Percentiles rank a stretch among this genome's conserved stretches.
Evolutionary conservation across 306 rosid genomes (phyloP).

Genomic region (Pterocarpus santalinus): DNA sequence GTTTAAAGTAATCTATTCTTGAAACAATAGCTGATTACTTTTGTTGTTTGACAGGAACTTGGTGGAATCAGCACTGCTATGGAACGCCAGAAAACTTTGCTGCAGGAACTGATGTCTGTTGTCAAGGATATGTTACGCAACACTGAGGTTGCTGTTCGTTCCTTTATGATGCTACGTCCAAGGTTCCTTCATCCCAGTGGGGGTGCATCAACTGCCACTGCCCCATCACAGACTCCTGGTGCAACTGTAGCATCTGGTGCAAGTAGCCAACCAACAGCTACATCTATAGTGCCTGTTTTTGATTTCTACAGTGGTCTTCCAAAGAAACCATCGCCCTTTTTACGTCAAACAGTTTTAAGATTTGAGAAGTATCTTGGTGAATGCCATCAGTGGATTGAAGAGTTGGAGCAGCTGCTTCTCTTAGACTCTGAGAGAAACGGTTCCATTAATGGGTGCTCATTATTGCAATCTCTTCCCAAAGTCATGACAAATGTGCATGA

Average conservation of each 20-base stretch:
- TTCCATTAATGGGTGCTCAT: slow-evolving; percentile 67
- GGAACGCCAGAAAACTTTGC: slow-evolving; percentile 82
- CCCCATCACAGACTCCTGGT: slow-evolving; percentile 76
- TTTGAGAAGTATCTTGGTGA: slow-evolving; percentile 87
- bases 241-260: slow-evolving; percentile 55
- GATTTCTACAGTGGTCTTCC: slow-evolving; percentile 96
- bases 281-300: slow-evolving; percentile 83
- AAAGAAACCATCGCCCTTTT: slow-evolving; percentile 90
- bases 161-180: slow-evolving; percentile 91
- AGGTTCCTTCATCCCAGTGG: slow-evolving; percentile 86
- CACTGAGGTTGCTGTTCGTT: slow-evolving; percentile 94
- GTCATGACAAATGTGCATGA: slow-evolving; percentile 95
- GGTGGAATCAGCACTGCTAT: slow-evolving; percentile 89
- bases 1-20: slow-evolving; percentile 30
- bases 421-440: slow-evolving; percentile 69
- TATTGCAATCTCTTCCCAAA: slow-evolving; percentile 92
- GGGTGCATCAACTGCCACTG: slow-evolving; percentile 75
- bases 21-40: slow-evolving; percentile 33
- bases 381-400: slow-evolving; percentile 95
- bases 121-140: slow-evolving; percentile 87
- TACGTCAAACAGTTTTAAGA: slow-evolving; percentile 85
- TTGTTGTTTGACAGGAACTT: slow-evolving; percentile 74
- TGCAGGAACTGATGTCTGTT: slow-evolving; percentile 76
- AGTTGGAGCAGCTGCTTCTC: slow-evolving; percentile 89
- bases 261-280: slow-evolving; percentile 66